Conservation (phyloP, 495 filamentous ascomycete genomes). For the Chaetomium cochliodes region DNA sequence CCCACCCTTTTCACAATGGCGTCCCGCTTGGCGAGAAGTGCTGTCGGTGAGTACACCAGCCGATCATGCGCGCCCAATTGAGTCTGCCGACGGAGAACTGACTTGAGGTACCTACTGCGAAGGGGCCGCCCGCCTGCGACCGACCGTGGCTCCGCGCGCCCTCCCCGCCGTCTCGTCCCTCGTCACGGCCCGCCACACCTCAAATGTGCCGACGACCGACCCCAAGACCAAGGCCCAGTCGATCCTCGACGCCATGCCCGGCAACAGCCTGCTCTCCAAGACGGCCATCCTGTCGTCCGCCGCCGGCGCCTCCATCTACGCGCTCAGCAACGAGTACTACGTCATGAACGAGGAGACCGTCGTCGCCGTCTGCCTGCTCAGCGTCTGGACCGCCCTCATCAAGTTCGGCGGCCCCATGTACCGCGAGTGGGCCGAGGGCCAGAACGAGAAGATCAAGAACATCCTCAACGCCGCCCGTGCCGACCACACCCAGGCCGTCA, state of each 20-base stretch:
- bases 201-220: slow-evolving; percentile 76
- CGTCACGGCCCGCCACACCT: slow-evolving; percentile 63
- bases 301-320: slow-evolving; percentile 85
- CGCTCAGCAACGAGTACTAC: slow-evolving; percentile 99
- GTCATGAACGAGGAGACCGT: slow-evolving; percentile 98
- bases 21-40: slow-evolving; percentile 88
- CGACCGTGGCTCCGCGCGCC: slow-evolving; percentile 64
- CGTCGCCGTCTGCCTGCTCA: slow-evolving; percentile 82
- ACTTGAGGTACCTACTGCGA: background rate
- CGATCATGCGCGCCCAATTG: background rate
- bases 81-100: slow-evolving; percentile 1
- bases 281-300: slow-evolving; percentile 91
- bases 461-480: slow-evolving; percentile 90
- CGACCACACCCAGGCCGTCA: slow-evolving; percentile 93
- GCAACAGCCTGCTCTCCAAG: slow-evolving; percentile 85
- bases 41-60: slow-evolving; percentile 67
- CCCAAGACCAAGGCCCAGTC: slow-evolving; percentile 94
- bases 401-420: slow-evolving; percentile 93
- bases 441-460: slow-evolving; percentile 82
- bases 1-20: slow-evolving; percentile 72
- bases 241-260: slow-evolving; percentile 84
- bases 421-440: slow-evolving; percentile 82
- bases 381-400: slow-evolving; percentile 81
- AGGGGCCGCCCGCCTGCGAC: slow-evolving; percentile 90
- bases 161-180: slow-evolving; percentile 68